These are phyloP conservation scores for Capsella rubella DNA, from an alignment of 441 rosid species.

Conservation along the genomic window DNA sequence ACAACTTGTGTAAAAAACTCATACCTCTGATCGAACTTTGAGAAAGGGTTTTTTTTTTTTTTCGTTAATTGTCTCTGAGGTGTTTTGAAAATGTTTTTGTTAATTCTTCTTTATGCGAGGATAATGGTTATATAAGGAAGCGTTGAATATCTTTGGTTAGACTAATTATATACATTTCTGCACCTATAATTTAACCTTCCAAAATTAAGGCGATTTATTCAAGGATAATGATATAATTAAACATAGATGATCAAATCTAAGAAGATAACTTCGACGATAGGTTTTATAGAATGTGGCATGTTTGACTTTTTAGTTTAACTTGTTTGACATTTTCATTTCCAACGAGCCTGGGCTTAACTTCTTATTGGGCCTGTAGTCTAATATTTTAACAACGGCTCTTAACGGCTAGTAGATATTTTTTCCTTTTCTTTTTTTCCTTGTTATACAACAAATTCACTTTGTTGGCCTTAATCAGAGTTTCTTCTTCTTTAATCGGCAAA, in stretches of 20 bases:
- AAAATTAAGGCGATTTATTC: slow-evolving; percentile 30
- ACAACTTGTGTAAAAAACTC: slow-evolving; percentile 81
- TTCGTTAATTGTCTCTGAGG: neutral
- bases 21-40: slow-evolving; percentile 43
- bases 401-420: slow-evolving; percentile 31
- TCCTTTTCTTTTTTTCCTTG: neutral
- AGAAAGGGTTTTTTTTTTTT: neutral
- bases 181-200: slow-evolving; percentile 34
- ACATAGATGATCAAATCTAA: slow-evolving; percentile 31
- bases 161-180: slow-evolving; percentile 23
- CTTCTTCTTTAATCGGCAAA: slow-evolving; percentile 4
- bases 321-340: neutral
- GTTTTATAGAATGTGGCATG: slow-evolving; percentile 25
- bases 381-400: slow-evolving; percentile 36
- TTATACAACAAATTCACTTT: neutral
- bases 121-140: slow-evolving; percentile 22
- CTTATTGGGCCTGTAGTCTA: neutral
- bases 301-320: neutral
- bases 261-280: slow-evolving; percentile 23
- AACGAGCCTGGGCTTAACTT: neutral
- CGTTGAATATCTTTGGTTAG: slow-evolving; percentile 33
- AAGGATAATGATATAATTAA: slow-evolving; percentile 33
- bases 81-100: neutral
- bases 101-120: neutral
- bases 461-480: neutral